Evolutionary conservation across 2,329 filamentous ascomycete species (phyloP).

Genomic region (Trichoderma koningiopsis): DNA sequence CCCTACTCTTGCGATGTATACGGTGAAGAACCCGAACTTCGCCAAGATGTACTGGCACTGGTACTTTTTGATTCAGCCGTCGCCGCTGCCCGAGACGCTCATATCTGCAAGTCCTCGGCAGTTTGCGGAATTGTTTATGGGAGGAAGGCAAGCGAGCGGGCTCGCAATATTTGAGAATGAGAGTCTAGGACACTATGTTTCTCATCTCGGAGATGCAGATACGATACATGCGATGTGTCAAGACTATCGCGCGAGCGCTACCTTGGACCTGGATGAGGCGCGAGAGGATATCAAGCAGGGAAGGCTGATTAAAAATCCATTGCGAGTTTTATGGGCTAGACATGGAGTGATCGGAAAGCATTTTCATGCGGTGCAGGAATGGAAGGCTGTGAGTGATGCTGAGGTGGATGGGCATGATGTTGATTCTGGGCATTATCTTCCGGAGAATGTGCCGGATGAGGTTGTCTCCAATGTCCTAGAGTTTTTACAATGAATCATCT

Average conservation of each 20-base stretch:
- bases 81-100: slow-evolving; percentile 53
- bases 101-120: slow-evolving; percentile 42
- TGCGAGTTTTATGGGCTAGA: slow-evolving; percentile 55
- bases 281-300: slow-evolving; percentile 47
- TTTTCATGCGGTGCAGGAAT: slow-evolving; percentile 54
- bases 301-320: slow-evolving; percentile 47
- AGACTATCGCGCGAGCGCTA: slow-evolving; percentile 57
- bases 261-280: slow-evolving; percentile 54
- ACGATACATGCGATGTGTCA: slow-evolving; percentile 54
- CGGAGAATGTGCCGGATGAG: slow-evolving; percentile 54
- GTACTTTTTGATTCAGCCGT: slow-evolving; percentile 58
- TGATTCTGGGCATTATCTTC: slow-evolving; percentile 51
- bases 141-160: slow-evolving; percentile 35
- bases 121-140: slow-evolving; percentile 48
- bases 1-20: slow-evolving; percentile 58
- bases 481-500: neutral
- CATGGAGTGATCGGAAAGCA: slow-evolving; percentile 50
- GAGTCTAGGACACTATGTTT: slow-evolving; percentile 46
- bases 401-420: slow-evolving; percentile 46
- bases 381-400: slow-evolving; percentile 49
- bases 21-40: slow-evolving; percentile 45
- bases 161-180: slow-evolving; percentile 29
- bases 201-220: slow-evolving; percentile 43
- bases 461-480: neutral
- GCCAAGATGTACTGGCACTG: slow-evolving; percentile 59